These are phyloP conservation scores for Fusarium abutilonis DNA, from an alignment of 2,329 filamentous ascomycete species.

Conservation along the genomic window DNA sequence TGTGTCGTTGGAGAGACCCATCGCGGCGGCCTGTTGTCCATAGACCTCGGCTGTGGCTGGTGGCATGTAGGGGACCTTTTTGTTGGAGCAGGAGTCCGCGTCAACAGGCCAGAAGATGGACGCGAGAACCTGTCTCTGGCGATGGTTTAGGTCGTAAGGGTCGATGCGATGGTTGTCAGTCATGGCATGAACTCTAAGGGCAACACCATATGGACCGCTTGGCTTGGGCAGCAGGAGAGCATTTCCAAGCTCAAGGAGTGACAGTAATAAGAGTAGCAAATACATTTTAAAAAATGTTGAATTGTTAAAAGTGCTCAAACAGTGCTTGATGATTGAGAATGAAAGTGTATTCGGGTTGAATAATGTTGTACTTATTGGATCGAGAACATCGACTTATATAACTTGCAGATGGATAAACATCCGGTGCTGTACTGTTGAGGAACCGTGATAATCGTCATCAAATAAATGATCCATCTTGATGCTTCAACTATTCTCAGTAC, in stretches of 20 bases:
- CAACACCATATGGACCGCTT: conserved; percentile 47
- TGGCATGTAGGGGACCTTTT: conserved; percentile 49
- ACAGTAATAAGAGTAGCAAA: conserved; percentile 17
- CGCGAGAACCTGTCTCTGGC: conserved; percentile 43
- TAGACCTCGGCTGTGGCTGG: conserved; percentile 47
- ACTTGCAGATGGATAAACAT: not conserved
- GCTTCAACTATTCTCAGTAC: not conserved
- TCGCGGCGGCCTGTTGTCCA: conserved; percentile 37
- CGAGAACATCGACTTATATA: conserved; percentile 4
- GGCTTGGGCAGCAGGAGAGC: conserved; percentile 45
- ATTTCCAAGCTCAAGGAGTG: conserved; percentile 26
- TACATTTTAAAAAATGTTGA: conserved; percentile 29
- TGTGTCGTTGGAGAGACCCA: conserved; percentile 48
- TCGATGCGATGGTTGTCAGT: conserved; percentile 48
- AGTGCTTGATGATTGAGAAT: not conserved
- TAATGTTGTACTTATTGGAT: not conserved
- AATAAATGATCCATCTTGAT: not conserved
- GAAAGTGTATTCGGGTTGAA: not conserved
- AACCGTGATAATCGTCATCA: not conserved
- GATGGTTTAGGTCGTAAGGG: conserved; percentile 42
- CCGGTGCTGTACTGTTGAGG: not conserved
- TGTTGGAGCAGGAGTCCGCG: conserved; percentile 31
- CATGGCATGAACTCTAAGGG: conserved; percentile 40
- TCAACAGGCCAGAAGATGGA: conserved; percentile 49
- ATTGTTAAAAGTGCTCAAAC: not conserved